phyloP scores from a whole-genome alignment of 1,139 yeast species.

The Pichia sp. region DNA sequence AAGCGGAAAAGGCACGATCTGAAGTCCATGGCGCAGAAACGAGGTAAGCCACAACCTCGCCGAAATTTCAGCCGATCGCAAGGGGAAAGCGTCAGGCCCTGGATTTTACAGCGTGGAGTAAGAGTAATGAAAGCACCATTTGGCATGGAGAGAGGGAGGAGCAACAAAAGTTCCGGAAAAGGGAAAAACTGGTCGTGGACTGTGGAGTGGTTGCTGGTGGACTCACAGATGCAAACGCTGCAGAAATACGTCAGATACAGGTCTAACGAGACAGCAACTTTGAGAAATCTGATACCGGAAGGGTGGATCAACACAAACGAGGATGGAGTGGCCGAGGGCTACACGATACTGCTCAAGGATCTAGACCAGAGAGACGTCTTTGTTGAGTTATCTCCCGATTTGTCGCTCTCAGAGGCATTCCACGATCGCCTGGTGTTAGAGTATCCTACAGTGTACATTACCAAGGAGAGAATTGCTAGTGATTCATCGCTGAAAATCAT shows the following conservation, averaged over 20 bases:
- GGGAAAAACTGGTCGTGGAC: slow-evolving; percentile 62
- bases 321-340: neutral
- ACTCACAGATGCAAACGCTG: neutral
- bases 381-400: neutral
- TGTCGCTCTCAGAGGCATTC: slow-evolving; percentile 42
- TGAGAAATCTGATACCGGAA: slow-evolving; percentile 8
- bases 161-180: slow-evolving; percentile 60
- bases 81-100: neutral
- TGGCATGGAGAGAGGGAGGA: slow-evolving; percentile 69
- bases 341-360: slow-evolving; percentile 9
- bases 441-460: slow-evolving; percentile 64
- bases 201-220: slow-evolving; percentile 52
- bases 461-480: slow-evolving; percentile 9
- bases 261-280: neutral
- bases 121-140: slow-evolving; percentile 51
- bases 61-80: neutral
- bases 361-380: slow-evolving; percentile 3
- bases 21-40: slow-evolving; percentile 14
- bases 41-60: neutral
- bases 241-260: slow-evolving; percentile 9
- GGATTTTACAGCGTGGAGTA: slow-evolving; percentile 38
- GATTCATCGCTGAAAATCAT: slow-evolving; percentile 13
- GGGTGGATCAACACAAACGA: slow-evolving; percentile 14
- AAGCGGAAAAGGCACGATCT: slow-evolving; percentile 39
- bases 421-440: slow-evolving; percentile 62